These are phyloP conservation scores for Asterophora lycoperdoides DNA, from an alignment of 768 basidiomycete genomes.

Conservation along the genomic window DNA sequence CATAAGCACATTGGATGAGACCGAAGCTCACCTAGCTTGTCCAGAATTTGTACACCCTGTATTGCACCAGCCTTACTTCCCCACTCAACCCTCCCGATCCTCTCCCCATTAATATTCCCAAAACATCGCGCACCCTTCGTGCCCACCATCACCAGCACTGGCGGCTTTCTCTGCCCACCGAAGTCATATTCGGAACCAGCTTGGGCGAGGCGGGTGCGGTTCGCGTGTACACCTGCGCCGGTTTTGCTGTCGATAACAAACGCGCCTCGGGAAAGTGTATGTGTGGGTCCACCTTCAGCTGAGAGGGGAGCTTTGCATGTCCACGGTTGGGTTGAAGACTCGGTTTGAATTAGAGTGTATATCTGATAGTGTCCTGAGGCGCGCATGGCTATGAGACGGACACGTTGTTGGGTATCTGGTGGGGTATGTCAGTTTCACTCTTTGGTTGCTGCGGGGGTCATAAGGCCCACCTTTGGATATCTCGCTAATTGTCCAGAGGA, in stretches of 20 bases:
- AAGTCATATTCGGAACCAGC: slow-evolving; percentile 21
- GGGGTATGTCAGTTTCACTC: neutral
- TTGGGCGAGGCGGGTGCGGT: slow-evolving; percentile 38
- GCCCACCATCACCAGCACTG: slow-evolving; percentile 47
- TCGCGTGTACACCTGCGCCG: slow-evolving; percentile 42
- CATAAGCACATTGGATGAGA: neutral
- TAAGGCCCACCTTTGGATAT: slow-evolving; percentile 44
- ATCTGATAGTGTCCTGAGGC: slow-evolving; percentile 57
- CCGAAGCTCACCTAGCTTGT: slow-evolving; percentile 50
- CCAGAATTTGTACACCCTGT: slow-evolving; percentile 49
- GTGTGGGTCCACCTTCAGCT: slow-evolving; percentile 34
- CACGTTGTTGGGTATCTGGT: slow-evolving; percentile 39
- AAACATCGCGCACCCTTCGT: slow-evolving; percentile 54
- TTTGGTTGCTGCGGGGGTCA: neutral
- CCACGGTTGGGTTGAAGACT: slow-evolving; percentile 32
- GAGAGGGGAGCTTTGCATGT: slow-evolving; percentile 30
- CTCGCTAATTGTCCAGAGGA: slow-evolving; percentile 66
- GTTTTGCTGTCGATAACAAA: slow-evolving; percentile 55
- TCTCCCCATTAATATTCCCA: slow-evolving; percentile 60
- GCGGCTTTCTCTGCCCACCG: slow-evolving; percentile 20
- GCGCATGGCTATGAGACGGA: slow-evolving; percentile 61
- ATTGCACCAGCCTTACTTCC: slow-evolving; percentile 46
- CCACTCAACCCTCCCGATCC: slow-evolving; percentile 67
- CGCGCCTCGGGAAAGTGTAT: slow-evolving; percentile 43
- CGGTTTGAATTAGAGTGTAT: slow-evolving; percentile 44